phyloP scores from a whole-genome alignment of 495 filamentous ascomycete genomes.

The Podospora bellae-mahoneyi region DNA sequence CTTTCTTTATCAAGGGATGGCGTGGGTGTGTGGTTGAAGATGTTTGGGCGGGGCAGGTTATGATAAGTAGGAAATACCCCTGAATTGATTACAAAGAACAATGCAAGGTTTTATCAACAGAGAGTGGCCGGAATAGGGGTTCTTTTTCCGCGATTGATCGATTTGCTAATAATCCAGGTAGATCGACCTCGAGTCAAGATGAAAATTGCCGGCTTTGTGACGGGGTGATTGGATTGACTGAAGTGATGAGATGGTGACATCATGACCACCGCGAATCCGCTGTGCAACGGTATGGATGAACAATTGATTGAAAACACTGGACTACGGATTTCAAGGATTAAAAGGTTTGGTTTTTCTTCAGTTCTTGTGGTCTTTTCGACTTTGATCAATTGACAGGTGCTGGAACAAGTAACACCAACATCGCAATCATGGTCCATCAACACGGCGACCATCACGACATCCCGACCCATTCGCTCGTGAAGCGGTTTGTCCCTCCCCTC shows the following conservation, averaged over 20 bases:
- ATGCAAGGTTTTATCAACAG: background rate
- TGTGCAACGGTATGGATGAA: background rate
- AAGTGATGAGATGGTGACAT: background rate
- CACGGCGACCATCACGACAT: slow-evolving; percentile 45
- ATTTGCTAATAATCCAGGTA: background rate
- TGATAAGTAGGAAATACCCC: slow-evolving; percentile 7
- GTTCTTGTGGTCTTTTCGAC: background rate
- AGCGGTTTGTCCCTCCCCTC: slow-evolving; percentile 24
- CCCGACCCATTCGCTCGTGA: slow-evolving; percentile 39
- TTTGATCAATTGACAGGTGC: background rate
- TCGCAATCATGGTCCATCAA: slow-evolving; percentile 41
- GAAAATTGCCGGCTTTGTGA: background rate
- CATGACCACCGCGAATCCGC: background rate
- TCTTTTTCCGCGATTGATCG: background rate
- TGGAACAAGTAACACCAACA: background rate
- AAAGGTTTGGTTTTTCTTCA: background rate
- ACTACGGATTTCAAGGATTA: background rate
- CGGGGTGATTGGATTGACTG: background rate
- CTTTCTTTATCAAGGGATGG: background rate
- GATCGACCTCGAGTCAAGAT: background rate
- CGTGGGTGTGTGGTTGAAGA: background rate
- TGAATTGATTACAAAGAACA: slow-evolving; percentile 14
- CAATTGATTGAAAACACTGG: background rate
- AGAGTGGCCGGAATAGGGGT: too few relatives aligned
- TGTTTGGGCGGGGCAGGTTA: background rate